Evolutionary conservation across 2,329 filamentous ascomycete genomes (phyloP), one percentile per base, ranked within the genome.

Genomic region (Scopulariopsis brevicaulis): DNA sequence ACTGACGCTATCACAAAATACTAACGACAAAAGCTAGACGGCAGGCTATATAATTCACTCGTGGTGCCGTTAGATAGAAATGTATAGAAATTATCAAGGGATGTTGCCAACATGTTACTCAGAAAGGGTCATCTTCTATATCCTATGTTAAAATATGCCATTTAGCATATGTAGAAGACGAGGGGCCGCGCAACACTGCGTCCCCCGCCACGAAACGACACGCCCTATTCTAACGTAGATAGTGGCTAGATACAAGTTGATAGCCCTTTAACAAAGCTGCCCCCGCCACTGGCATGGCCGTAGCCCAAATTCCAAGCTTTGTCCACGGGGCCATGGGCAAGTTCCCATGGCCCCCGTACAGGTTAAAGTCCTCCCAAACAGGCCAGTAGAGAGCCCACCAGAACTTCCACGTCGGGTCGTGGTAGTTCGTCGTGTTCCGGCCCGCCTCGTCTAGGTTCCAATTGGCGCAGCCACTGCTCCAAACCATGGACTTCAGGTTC

Each of bases 361-460:
- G 11, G 12, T 40, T 18, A 40, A 40, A 69, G 40, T 74, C 68
- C 3, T 57, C 53, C 61, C 66, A 71, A 3, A 56, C 59, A 0
- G 71, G 70, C 25, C 73, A 74, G 40, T 73, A 48, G 55, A 70
- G 67, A 4, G 62, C 62, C 53, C 68, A 73, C 71, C 71, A 74
- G 51, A 64, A 71, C 24, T 69, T 61, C 0, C 60, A 62, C 59
- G 73, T 71, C 2, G 63, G 67, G 59, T 66, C 70, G 1, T 72
- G 72, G 59, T 71, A 74, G 1, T 64, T 68, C 57, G 65, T 67
- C 15, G 64, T 62, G 54, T 74, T 74, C 68, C 68, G 56, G 15
- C 22, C 61, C 18, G 55, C 63, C 18, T 61, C 62, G 35, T 59
- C 62, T 58, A 64, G 63, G 59, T 74, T 74, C 73, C 72, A 75